Conservation (phyloP, 768 basidiomycete species). For the Mycena maculata region DNA sequence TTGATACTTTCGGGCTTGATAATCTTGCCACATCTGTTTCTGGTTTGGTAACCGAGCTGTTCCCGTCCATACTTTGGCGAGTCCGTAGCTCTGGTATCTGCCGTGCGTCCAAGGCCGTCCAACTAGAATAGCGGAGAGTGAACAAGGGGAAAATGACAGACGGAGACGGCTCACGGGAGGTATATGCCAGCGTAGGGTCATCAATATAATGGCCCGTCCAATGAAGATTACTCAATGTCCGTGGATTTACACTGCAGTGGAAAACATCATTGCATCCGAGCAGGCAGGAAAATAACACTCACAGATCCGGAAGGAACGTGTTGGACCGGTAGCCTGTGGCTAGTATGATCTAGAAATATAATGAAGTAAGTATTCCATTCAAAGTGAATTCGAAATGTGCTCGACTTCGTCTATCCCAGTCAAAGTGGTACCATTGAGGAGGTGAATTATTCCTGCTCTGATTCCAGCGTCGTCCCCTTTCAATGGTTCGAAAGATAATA, state of each 20-base stretch:
- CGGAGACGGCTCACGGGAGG: not conserved
- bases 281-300: not conserved
- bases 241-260: slow-evolving; percentile 14
- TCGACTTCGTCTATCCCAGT: slow-evolving; percentile 40
- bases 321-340: slow-evolving; percentile 46
- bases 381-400: not conserved
- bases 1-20: slow-evolving; percentile 18
- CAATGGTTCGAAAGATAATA: slow-evolving; percentile 40
- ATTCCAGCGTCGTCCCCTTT: slow-evolving; percentile 26
- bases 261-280: no score
- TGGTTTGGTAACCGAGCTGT: slow-evolving; percentile 36
- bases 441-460: slow-evolving; percentile 36
- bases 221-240: slow-evolving; percentile 23
- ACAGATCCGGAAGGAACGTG: slow-evolving; percentile 40
- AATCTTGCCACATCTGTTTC: slow-evolving; percentile 32
- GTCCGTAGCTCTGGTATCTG: slow-evolving; percentile 27
- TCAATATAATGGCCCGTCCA: slow-evolving; percentile 46
- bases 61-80: slow-evolving; percentile 40
- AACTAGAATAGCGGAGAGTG: not conserved
- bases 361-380: not conserved
- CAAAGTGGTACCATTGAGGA: slow-evolving; percentile 43
- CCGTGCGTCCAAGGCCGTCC: slow-evolving; percentile 30
- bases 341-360: slow-evolving; percentile 33
- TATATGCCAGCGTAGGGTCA: slow-evolving; percentile 47
- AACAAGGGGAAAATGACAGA: not conserved